Evolutionary conservation across 1,139 yeast genomes (phyloP), one percentile per base, ranked within the genome.

Genomic region (Scheffersomyces segobiensis): DNA sequence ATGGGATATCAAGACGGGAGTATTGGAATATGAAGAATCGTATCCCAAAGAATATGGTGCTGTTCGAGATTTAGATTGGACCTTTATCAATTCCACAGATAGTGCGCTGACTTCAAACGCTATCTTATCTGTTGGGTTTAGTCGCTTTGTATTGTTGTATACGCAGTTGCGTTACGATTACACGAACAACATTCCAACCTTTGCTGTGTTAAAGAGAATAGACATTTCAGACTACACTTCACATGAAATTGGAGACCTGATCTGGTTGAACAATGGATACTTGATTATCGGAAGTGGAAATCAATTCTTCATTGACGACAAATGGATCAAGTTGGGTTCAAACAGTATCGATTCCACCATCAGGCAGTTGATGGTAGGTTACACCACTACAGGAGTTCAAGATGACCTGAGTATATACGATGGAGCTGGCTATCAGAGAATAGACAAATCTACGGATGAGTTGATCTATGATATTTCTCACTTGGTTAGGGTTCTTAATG

Each of bases 151-250:
- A 0, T 71, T 88, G 5, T 73, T 92, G 17, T 92, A 88, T 68
- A 88, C 97, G 0, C 97, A 93, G 70, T 76, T 91, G 61, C 82
- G 98, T 58, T 92, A 89, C 70, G 98, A 93, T 67, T 93, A 93
- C 69, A 92, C 97, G 5, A 91, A 91, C 66, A 79, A 81, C 39
- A 81, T 87, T 0, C 95, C 97, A 1, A 82, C 95, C 0, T 93
- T 90, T 81, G 85, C 90, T 0, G 87, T 91, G 0, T 84, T 93
- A 61, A 88, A 91, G 65, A 83, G 84, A 58, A 84, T 93, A 52
- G 93, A 89, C 67, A 85, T 93, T 2, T 80, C 87, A 2, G 80
- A 81, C 52, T 89, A 83, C 67, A 92, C 98, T 0, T 79, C 89
- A 0, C 97, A 93, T 71, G 81, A 79, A 21, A 92, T 93, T 62